Evolutionary conservation across 192 early-diverging fungal genomes (phyloP).

Genomic region (Entomortierella parvispora): DNA sequence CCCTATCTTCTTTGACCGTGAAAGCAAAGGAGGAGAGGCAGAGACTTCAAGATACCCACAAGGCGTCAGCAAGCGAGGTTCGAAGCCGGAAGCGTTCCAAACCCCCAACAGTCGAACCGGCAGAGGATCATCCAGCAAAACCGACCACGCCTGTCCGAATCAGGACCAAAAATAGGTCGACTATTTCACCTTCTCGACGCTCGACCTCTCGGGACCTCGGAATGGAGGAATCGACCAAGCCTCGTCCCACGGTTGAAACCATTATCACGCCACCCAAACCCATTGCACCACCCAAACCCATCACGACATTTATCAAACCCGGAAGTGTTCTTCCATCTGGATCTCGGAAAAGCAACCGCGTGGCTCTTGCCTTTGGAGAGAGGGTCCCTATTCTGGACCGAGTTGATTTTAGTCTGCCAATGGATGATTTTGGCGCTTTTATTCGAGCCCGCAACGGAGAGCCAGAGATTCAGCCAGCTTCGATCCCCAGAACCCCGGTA

Average conservation of each 20-base stretch:
- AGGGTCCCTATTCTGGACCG: constrained; percentile 37
- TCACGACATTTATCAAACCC: constrained; percentile 53
- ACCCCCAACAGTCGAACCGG: too few relatives aligned
- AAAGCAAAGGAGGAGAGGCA: background rate
- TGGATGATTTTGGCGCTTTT: constrained; percentile 42
- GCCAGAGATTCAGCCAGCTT: too few relatives aligned
- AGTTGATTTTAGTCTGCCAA: constrained; percentile 52
- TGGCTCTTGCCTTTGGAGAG: constrained; percentile 56
- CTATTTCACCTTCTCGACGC: too few relatives aligned
- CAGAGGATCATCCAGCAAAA: too few relatives aligned
- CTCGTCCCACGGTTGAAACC: too few relatives aligned
- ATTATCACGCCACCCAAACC: background rate
- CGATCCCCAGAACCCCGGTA: background rate
- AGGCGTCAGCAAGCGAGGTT: too few relatives aligned
- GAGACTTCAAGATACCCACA: background rate
- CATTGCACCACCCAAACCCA: constrained; percentile 23
- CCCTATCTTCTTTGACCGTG: background rate
- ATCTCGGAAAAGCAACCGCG: constrained; percentile 50
- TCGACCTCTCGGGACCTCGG: too few relatives aligned
- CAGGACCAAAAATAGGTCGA: constrained; percentile 20
- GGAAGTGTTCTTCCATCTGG: constrained; percentile 42
- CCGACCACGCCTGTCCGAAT: too few relatives aligned
- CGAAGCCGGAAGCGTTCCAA: too few relatives aligned
- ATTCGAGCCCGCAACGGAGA: constrained; percentile 29
- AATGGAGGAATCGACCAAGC: constrained; percentile 3